These are phyloP conservation scores for Phenoliferia sp. DNA, from an alignment of 1,284 basidiomycete species.

Conservation along the genomic window DNA sequence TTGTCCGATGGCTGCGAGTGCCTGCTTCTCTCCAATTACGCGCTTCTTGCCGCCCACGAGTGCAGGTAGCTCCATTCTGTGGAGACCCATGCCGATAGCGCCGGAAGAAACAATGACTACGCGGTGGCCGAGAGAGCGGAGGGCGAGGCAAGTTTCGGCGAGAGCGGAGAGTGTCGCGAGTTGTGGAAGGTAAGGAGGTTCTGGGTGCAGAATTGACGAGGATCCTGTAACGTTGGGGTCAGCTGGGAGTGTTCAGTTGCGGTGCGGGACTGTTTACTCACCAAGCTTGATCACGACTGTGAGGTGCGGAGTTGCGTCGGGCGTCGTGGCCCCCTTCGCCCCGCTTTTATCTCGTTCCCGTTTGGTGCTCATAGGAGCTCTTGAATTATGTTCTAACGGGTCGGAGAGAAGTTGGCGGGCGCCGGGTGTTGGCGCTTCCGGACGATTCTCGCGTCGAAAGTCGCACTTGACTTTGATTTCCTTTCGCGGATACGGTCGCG, in stretches of 20 bases:
- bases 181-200: slow-evolving; percentile 75
- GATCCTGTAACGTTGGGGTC: slow-evolving; percentile 57
- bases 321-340: neutral
- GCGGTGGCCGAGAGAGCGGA: slow-evolving; percentile 78
- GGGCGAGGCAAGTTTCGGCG: slow-evolving; percentile 80
- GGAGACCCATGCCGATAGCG: slow-evolving; percentile 89
- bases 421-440: too few species aligned
- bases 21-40: slow-evolving; percentile 88
- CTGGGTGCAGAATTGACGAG: slow-evolving; percentile 88
- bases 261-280: slow-evolving; percentile 41
- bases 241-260: neutral
- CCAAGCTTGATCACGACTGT: slow-evolving; percentile 85
- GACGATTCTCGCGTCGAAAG: too few species aligned
- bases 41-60: slow-evolving; percentile 48
- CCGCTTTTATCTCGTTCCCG: neutral
- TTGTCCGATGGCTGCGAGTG: slow-evolving; percentile 93
- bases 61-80: slow-evolving; percentile 70
- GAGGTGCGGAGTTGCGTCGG: slow-evolving; percentile 7
- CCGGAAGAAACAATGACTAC: slow-evolving; percentile 94
- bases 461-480: neutral
- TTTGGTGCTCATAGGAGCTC: slow-evolving; percentile 1
- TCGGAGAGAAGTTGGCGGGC: too few species aligned
- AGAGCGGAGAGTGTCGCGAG: slow-evolving; percentile 84
- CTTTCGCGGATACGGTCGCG: too few species aligned
- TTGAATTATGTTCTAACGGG: too few species aligned